Evolutionary conservation across 2,329 filamentous ascomycete genomes (phyloP), one percentile per base, ranked within the genome.

Genomic region (Epichloe typhina): DNA sequence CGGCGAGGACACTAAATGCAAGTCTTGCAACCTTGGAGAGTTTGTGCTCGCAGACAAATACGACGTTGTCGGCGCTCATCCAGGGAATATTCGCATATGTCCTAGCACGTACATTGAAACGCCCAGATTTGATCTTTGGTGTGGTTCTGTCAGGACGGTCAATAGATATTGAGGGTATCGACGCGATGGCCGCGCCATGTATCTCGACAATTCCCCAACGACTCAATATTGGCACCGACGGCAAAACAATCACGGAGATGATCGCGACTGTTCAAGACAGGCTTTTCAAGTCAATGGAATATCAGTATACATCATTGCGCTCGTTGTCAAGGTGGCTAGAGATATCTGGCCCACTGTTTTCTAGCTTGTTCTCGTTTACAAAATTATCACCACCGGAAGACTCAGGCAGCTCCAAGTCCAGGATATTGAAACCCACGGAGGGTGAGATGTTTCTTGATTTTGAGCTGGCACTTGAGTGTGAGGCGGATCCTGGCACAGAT

Each of bases 131-230:
- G 11, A 45, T 47, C 12, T 53, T 46, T 42, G 49, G 52, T n/a
- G 41, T 53, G 3, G 49, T 53, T 13, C 46, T 51, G 8, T 53
- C 49, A n/a, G 52, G 52, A 11, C 52, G 52, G 12, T 51, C 49
- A 9, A 36, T 53, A n/a, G 52, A 59, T 4, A 54, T 58, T 19
- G 53, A 60, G 12, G 61, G 61, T 3, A 58, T 63, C 7, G 59
- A 66, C 7, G 58, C 57, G 0, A 62, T 68, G 11, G 53, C 66
- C 5, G 55, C 63, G 15, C 66, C 66, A 11, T 66, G 64, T 46
- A 65, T 68, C 39, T 64, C 62, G 2, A 69, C 66, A 5, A 60
- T 69, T 19, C 65, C 66, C 2, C 60, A 59, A 26, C 62, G 65
- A n/a, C 57, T 68, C 9, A 56, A 60, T 44, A 56, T 61, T 11